A percentile compares a stretch with the other conserved stretches of the same genome.
Conservation (phyloP, 2,329 filamentous ascomycete species). For the Biscogniauxia mediterranea region DNA sequence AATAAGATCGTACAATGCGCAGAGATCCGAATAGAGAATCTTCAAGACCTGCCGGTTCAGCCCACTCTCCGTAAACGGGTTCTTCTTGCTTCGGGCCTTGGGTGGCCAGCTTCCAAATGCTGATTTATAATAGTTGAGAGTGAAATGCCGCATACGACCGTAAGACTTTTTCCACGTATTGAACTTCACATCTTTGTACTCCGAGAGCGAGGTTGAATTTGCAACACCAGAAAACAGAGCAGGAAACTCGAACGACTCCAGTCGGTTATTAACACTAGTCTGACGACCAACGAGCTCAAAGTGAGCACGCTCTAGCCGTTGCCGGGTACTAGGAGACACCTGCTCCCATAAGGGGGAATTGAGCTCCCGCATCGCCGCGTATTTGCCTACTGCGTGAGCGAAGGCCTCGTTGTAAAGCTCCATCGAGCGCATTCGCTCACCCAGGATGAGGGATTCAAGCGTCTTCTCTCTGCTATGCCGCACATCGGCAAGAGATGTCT, state of each 20-base stretch:
- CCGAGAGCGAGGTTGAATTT: conserved; percentile 73
- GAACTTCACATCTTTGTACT: conserved; percentile 78
- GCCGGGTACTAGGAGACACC: conserved; percentile 69
- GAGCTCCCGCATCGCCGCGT: conserved; percentile 67
- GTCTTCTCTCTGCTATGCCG: conserved; percentile 82
- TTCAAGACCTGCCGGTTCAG: conserved; percentile 81
- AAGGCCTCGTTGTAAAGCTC: conserved; percentile 89
- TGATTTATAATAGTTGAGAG: conserved; percentile 63
- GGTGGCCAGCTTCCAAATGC: conserved; percentile 77
- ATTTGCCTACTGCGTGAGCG: conserved; percentile 85
- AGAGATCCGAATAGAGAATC: conserved; percentile 82
- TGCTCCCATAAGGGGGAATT: conserved; percentile 67
- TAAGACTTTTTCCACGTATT: conserved; percentile 80
- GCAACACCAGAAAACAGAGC: conserved; percentile 85
- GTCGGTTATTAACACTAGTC: conserved; percentile 65
- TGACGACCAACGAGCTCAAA: conserved; percentile 76
- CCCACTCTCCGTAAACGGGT: conserved; percentile 80
- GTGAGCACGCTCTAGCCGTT: conserved; percentile 77
- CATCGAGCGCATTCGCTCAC: conserved; percentile 79
- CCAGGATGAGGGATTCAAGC: conserved; percentile 83
- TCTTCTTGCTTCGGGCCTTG: conserved; percentile 88
- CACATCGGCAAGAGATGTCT: conserved; percentile 75
- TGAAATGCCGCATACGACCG: conserved; percentile 69
- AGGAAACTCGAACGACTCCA: conserved; percentile 91
- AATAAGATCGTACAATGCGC: conserved; percentile 81